Percentiles rank a stretch among this genome's conserved stretches.
These are phyloP conservation scores for Sinapis alba DNA, from an alignment of 441 rosid genomes.

Conservation along the genomic window DNA sequence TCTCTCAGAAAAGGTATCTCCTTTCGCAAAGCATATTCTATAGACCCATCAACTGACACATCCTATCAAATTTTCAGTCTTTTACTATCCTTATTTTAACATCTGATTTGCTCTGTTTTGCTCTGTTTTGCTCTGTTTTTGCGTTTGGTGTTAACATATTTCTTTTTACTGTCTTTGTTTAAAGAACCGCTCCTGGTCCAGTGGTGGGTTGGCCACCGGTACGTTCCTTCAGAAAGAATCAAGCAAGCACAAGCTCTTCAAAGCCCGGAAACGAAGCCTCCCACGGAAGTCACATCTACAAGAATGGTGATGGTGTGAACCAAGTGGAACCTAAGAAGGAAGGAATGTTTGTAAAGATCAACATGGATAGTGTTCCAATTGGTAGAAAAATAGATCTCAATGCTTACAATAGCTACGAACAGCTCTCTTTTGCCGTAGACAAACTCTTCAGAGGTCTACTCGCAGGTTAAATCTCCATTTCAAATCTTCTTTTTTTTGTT, in stretches of 20 bases:
- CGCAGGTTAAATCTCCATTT: constrained; percentile 51
- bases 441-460: constrained; percentile 85
- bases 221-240: constrained; percentile 76
- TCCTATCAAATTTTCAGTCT: background rate
- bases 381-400: constrained; percentile 89
- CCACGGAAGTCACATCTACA: constrained; percentile 39
- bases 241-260: constrained; percentile 58
- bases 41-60: constrained; percentile 27
- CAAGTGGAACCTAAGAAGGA: constrained; percentile 44
- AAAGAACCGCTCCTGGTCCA: constrained; percentile 82
- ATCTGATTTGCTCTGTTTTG: background rate
- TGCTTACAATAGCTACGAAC: constrained; percentile 71
- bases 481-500: background rate
- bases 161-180: background rate
- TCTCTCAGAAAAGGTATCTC: constrained; percentile 51
- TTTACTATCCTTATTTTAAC: background rate
- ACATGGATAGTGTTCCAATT: constrained; percentile 91
- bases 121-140: background rate
- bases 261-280: constrained; percentile 55
- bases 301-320: constrained; percentile 43
- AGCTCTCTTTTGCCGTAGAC: constrained; percentile 75
- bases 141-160: background rate
- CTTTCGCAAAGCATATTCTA: constrained; percentile 48
- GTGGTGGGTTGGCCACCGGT: constrained; percentile 98
- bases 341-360: constrained; percentile 80